Percentiles rank a stretch among this genome's conserved stretches.
These are phyloP conservation scores for Hanseniaspora pseudoguilliermondii DNA, from an alignment of 805 yeast genomes.

Conservation along the genomic window DNA sequence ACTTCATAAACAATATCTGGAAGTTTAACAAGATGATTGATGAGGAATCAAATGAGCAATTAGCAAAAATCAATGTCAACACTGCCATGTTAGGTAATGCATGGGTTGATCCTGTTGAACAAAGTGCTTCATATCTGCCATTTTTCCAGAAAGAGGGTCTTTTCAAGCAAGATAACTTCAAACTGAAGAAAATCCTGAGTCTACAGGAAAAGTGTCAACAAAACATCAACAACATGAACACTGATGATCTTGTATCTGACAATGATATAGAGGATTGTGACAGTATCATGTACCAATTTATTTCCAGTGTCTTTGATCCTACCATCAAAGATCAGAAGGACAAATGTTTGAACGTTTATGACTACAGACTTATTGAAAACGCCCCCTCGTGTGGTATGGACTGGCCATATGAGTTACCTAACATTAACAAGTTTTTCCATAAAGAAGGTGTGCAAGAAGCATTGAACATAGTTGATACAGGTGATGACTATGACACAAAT, in stretches of 20 bases:
- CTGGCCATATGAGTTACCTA: slow-evolving; percentile 67
- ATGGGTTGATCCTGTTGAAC: slow-evolving; percentile 82
- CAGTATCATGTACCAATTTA: slow-evolving; percentile 22
- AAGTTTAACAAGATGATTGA: slow-evolving; percentile 30
- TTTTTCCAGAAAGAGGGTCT: slow-evolving; percentile 50
- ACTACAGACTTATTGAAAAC: slow-evolving; percentile 53
- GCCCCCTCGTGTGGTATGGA: slow-evolving; percentile 82
- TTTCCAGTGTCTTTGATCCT: slow-evolving; percentile 25
- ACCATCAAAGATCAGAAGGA: slow-evolving; percentile 24
- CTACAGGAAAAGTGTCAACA: slow-evolving; percentile 53
- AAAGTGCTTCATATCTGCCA: slow-evolving; percentile 68
- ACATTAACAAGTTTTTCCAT: slow-evolving; percentile 43
- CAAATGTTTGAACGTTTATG: slow-evolving; percentile 74
- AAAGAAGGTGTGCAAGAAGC: slow-evolving; percentile 36
- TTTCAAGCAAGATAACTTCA: slow-evolving; percentile 31
- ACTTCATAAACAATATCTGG: slow-evolving; percentile 54
- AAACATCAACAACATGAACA: slow-evolving; percentile 28
- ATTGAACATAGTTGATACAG: slow-evolving; percentile 36
- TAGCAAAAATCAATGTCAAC: slow-evolving; percentile 32
- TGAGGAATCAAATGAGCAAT: slow-evolving; percentile 14
- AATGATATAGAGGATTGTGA: slow-evolving; percentile 37
- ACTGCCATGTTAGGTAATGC: slow-evolving; percentile 83
- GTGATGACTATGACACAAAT: slow-evolving; percentile 18
- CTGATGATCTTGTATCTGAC: slow-evolving; percentile 16
- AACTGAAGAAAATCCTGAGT: slow-evolving; percentile 32